A percentile compares a stretch with the other conserved stretches of the same genome.
Evolutionary conservation across 192 early-diverging fungal species (phyloP).

Genomic region (Pilaira anomala): DNA sequence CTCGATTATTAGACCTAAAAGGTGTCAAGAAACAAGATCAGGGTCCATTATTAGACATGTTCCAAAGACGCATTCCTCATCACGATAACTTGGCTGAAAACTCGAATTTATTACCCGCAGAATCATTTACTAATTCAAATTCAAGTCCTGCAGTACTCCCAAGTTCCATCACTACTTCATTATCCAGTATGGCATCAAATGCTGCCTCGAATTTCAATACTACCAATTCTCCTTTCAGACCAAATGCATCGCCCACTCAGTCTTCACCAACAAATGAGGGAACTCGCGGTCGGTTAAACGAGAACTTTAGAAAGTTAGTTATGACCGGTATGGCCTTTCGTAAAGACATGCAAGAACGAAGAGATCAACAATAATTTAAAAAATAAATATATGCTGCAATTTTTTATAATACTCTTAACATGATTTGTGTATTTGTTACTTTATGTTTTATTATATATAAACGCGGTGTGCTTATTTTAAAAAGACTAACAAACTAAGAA

Average conservation of each 20-base stretch:
- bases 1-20: constrained; percentile 83
- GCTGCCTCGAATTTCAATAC: constrained; percentile 23
- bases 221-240: background rate
- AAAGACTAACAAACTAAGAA: too few relatives aligned
- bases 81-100: constrained; percentile 43
- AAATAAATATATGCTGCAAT: too few relatives aligned
- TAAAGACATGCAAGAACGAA: constrained; percentile 36
- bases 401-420: too few relatives aligned
- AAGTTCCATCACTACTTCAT: constrained; percentile 21
- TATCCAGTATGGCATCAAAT: constrained; percentile 23
- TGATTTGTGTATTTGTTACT: too few relatives aligned
- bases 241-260: background rate
- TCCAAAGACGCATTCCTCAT: constrained; percentile 42
- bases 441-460: too few relatives aligned
- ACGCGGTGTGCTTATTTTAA: too few relatives aligned
- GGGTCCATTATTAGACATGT: constrained; percentile 48
- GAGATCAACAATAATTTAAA: constrained; percentile 27
- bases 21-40: constrained; percentile 63
- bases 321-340: constrained; percentile 42
- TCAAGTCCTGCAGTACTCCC: constrained; percentile 2
- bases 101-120: constrained; percentile 40
- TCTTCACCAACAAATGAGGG: background rate
- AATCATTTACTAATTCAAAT: background rate
- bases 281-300: constrained; percentile 29
- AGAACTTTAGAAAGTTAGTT: constrained; percentile 40